These are phyloP conservation scores for Neotropicomus parvogracilis DNA, from an alignment of 1,284 basidiomycete genomes.

Conservation along the genomic window DNA sequence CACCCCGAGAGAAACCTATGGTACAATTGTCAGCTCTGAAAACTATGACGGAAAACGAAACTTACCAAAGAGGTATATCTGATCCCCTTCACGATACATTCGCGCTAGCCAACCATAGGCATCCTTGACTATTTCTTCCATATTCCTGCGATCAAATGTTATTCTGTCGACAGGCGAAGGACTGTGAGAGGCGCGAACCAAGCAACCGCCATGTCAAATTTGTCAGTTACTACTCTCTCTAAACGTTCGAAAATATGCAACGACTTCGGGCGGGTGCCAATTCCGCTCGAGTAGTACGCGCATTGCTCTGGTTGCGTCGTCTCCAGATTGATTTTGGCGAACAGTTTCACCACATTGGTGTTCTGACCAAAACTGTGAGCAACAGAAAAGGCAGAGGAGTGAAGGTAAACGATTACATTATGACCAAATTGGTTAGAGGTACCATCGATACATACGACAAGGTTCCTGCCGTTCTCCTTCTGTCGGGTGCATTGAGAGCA, in stretches of 20 bases:
- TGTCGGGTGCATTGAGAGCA: slow-evolving; percentile 17
- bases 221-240: slow-evolving; percentile 18
- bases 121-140: slow-evolving; percentile 30
- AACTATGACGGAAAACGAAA: background rate
- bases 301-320: slow-evolving; percentile 18
- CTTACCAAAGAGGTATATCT: slow-evolving; percentile 42
- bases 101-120: slow-evolving; percentile 43
- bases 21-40: background rate
- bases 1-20: slow-evolving; percentile 45
- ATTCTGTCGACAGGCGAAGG: background rate
- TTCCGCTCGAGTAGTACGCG: slow-evolving; percentile 38
- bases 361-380: slow-evolving; percentile 26
- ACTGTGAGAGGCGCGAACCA: slow-evolving; percentile 17
- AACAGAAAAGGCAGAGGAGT: background rate
- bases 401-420: slow-evolving; percentile 15
- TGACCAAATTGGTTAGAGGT: slow-evolving; percentile 30
- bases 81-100: slow-evolving; percentile 37
- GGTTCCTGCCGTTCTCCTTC: slow-evolving; percentile 20
- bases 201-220: slow-evolving; percentile 28
- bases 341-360: slow-evolving; percentile 37
- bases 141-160: slow-evolving; percentile 14
- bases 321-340: slow-evolving; percentile 26
- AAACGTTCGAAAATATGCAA: slow-evolving; percentile 19
- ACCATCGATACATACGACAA: slow-evolving; percentile 31
- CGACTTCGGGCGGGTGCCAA: slow-evolving; percentile 35